These are phyloP conservation scores for Globisporangium ultimum DNA, from an alignment of 352 stramenopile species.

Conservation along the genomic window DNA sequence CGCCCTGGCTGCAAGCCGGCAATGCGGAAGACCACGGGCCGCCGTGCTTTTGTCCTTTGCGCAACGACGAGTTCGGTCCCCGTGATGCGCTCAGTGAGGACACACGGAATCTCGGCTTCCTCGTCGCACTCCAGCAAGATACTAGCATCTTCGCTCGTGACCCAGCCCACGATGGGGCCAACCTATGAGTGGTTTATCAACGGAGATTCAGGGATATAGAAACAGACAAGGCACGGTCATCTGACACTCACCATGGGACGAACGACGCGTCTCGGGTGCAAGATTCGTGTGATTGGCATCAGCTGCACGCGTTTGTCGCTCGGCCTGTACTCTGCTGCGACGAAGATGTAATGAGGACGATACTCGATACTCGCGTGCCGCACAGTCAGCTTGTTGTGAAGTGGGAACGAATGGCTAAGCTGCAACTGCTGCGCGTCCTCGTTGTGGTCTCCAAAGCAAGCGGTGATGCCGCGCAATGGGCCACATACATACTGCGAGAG, in stretches of 20 bases:
- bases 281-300: background rate
- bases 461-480: conserved; percentile 12
- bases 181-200: conserved; percentile 15
- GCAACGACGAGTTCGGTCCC: conserved; percentile 9
- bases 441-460: background rate
- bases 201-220: too few species aligned
- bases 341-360: conserved; percentile 1
- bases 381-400: conserved; percentile 1
- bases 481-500: conserved; percentile 44
- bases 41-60: conserved; percentile 10
- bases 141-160: conserved; percentile 22
- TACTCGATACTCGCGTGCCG: conserved; percentile 7
- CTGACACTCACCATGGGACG: conserved; percentile 1
- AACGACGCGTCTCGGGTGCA: conserved; percentile 1
- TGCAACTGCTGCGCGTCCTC: background rate
- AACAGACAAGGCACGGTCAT: too few species aligned
- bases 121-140: conserved; percentile 43
- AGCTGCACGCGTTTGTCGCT: background rate
- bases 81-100: conserved; percentile 34
- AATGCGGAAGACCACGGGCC: conserved; percentile 30
- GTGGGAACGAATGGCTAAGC: background rate
- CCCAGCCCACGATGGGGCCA: conserved; percentile 41
- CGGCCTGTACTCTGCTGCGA: background rate
- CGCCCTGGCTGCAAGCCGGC: conserved; percentile 25
- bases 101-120: conserved; percentile 31